Conservation (phyloP, 345 rosid species). For the Psidium guajava region DNA sequence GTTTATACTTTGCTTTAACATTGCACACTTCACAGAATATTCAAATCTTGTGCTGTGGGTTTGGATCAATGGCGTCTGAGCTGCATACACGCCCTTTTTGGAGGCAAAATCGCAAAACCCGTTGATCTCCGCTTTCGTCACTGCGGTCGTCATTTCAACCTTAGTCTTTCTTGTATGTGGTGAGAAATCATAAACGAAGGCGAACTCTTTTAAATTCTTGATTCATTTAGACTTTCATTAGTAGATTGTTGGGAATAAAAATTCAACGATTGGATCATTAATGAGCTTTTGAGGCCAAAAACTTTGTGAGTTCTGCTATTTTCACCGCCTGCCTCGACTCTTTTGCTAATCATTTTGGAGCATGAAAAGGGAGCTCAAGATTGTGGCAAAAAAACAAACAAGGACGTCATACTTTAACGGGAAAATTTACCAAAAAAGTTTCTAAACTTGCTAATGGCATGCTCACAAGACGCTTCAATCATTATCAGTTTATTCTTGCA, state of each 20-base stretch:
- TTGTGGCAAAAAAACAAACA: background rate
- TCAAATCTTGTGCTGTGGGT: constrained; percentile 11
- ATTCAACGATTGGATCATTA: background rate
- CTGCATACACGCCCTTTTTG: background rate
- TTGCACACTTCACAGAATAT: constrained; percentile 2
- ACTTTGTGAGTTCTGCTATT: background rate
- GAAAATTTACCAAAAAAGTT: too few relatives aligned
- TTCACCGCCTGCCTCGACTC: background rate
- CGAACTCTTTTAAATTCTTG: background rate
- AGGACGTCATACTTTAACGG: too few relatives aligned
- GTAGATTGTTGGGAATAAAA: background rate
- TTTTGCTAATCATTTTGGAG: background rate
- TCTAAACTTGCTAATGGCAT: too few relatives aligned
- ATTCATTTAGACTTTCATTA: background rate
- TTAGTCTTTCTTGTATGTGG: background rate
- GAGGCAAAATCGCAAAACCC: background rate
- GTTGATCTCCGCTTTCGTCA: background rate
- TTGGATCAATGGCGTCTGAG: background rate
- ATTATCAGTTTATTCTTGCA: too few relatives aligned
- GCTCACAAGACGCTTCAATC: too few relatives aligned
- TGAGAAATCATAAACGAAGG: background rate
- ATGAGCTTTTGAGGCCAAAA: background rate
- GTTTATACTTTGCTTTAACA: constrained; percentile 30
- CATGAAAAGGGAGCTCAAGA: background rate
- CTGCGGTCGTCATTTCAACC: background rate